Conservation (phyloP, 495 filamentous ascomycete species). For the Geopyxis carbonaria region DNA sequence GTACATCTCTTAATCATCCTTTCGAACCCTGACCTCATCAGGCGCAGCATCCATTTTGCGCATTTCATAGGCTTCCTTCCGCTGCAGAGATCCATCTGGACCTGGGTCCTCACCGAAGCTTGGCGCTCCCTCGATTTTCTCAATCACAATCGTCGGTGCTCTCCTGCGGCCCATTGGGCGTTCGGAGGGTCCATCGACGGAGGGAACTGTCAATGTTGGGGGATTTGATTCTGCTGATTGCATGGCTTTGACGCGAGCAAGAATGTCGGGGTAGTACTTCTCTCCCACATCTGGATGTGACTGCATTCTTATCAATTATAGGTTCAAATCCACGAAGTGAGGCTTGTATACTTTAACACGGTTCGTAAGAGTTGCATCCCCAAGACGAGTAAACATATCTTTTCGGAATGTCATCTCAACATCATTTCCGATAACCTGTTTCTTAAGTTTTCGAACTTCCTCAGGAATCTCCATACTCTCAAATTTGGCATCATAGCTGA, state of each 20-base stretch:
- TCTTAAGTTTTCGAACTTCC: constrained; percentile 40
- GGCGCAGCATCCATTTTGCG: constrained; percentile 53
- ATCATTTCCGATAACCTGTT: constrained; percentile 36
- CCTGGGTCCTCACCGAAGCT: constrained; percentile 55
- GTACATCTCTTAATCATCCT: too few relatives aligned
- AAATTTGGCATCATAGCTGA: constrained; percentile 64
- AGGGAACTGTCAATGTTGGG: constrained; percentile 2
- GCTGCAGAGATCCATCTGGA: constrained; percentile 19
- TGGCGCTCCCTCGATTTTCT: constrained; percentile 46
- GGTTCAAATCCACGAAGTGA: neutral
- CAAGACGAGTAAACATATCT: constrained; percentile 48
- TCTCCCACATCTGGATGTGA: constrained; percentile 78
- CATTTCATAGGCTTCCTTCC: constrained; percentile 43
- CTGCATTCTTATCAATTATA: constrained; percentile 2
- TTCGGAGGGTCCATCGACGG: constrained; percentile 4
- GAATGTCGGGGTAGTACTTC: constrained; percentile 63
- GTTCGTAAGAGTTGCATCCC: constrained; percentile 72
- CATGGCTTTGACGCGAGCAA: constrained; percentile 21
- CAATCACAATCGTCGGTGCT: constrained; percentile 38
- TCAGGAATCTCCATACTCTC: constrained; percentile 58
- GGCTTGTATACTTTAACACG: constrained; percentile 44
- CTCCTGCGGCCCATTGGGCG: constrained; percentile 11
- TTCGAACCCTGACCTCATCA: constrained; percentile 32
- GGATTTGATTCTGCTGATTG: constrained; percentile 5
- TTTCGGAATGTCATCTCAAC: constrained; percentile 66